phyloP scores from a whole-genome alignment of 495 filamentous ascomycete species.

The Massariosphaeria phaeospora region DNA sequence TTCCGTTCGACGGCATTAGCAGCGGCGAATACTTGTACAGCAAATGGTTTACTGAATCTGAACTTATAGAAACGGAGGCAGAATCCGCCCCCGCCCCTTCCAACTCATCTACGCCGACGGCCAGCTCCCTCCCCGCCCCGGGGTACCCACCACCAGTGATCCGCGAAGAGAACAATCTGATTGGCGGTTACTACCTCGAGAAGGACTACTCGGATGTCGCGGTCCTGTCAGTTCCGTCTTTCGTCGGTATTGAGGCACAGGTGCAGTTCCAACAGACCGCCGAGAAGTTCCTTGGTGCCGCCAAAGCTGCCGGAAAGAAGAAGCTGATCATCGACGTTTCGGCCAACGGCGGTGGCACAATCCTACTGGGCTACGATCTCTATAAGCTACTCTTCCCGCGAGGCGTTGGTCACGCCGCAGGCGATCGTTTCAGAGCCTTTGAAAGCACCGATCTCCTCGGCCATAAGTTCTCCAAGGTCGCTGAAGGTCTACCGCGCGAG shows the following conservation, averaged over 20 bases:
- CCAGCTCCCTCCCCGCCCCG: conserved; percentile 32
- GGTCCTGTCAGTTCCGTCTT: conserved; percentile 41
- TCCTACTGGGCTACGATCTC: conserved; percentile 42
- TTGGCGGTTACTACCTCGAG: conserved; percentile 47
- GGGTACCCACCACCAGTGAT: conserved; percentile 52
- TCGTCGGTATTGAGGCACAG: conserved; percentile 28
- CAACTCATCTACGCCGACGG: conserved; percentile 1
- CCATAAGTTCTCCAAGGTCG: conserved; percentile 40
- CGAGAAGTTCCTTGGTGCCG: conserved; percentile 41
- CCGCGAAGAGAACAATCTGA: conserved; percentile 39
- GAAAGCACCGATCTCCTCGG: conserved; percentile 45
- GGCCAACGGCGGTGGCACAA: conserved; percentile 38
- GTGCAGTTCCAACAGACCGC: conserved; percentile 41
- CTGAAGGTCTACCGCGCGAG: conserved; percentile 15
- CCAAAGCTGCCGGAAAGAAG: conserved; percentile 38
- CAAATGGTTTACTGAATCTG: conserved; percentile 13
- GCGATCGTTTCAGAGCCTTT: conserved; percentile 45
- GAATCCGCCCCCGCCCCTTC: not conserved
- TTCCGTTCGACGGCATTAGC: conserved; percentile 27
- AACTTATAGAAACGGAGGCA: conserved; percentile 4
- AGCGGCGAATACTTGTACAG: conserved; percentile 27
- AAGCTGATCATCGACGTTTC: conserved; percentile 40
- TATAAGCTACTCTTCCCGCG: conserved; percentile 44
- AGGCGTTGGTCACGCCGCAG: conserved; percentile 43
- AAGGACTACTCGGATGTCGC: conserved; percentile 46